Evolutionary conservation across 106 monocot genomes (phyloP), one percentile per base, ranked within the genome.

Genomic region (Posidonia australis): DNA sequence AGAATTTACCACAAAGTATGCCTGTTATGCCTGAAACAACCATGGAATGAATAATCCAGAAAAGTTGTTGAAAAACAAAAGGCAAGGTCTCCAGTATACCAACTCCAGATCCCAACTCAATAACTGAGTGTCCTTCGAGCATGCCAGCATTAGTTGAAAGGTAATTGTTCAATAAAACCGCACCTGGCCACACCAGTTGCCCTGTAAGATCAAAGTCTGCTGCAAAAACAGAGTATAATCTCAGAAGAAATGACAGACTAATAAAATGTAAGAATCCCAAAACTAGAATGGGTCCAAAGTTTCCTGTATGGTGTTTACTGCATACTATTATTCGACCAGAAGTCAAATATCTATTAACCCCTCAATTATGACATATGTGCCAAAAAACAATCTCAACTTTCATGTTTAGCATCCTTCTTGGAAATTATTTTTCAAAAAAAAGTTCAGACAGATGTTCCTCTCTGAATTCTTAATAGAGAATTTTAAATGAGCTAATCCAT

Each of bases 171-270:
- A 98, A 26, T 58, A 98, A 65, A 14, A 87, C 71, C 54, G 98
- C 90, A 65, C 90, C 98, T 49, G 98, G 98, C 90, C 98, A 98
- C 46, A 98, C 91, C 70, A 98, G 73, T 63, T 98, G 98, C 17
- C 98, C 98, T 13, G 98, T 91, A 57, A 91, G 90, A 76, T 91
- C 90, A 72, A 70, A 98, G 66, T 98, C 98, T 16, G 98, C 90
- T 84, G 86, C 73, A 63, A 70, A 27, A 58, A 10, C 5, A 31
- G 58, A 28, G 13, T 23, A 31, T 58, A 17, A 58, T 29, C 16
- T 36, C 36, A 36, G 2, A 58, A 5, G 13, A 28, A 0, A 16
- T 13, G 48, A 17, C 3, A 13, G 12, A 16, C 13, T 45, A 13
- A 49, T 49, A 49, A 10, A 49, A 49, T 0, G 12, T 13, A 49